Percentiles rank a stretch among this genome's conserved stretches.
These are phyloP conservation scores for Botryotinia convoluta DNA, from an alignment of 2,329 filamentous ascomycete genomes.

Conservation along the genomic window DNA sequence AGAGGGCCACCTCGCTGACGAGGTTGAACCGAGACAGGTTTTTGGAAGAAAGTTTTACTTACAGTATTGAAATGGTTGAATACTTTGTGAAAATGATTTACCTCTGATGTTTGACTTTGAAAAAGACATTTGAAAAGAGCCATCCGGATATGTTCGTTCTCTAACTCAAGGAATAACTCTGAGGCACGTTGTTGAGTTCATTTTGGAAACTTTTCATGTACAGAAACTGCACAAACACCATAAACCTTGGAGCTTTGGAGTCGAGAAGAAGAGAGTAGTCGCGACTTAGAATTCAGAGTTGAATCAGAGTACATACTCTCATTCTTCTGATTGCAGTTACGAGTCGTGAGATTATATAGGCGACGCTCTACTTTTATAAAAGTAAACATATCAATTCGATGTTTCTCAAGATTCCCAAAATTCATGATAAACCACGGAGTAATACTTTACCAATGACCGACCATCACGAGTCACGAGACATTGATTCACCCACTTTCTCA, in stretches of 20 bases:
- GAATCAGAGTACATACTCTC: neutral
- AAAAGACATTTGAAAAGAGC: neutral
- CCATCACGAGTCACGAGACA: neutral
- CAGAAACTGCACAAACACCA: neutral
- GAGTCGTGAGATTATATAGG: neutral
- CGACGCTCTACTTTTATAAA: too few species aligned
- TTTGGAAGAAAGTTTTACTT: constrained; percentile 1
- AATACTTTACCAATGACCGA: neutral
- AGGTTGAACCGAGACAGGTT: constrained; percentile 1
- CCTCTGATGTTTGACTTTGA: neutral
- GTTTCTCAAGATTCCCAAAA: neutral
- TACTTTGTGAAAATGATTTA: neutral
- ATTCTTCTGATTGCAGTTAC: neutral
- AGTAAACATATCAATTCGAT: neutral
- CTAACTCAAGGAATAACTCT: neutral
- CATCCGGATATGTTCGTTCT: neutral
- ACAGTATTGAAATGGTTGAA: neutral
- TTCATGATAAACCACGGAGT: neutral
- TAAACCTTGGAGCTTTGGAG: neutral
- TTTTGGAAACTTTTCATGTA: neutral
- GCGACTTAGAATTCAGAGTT: too few species aligned
- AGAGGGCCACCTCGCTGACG: neutral
- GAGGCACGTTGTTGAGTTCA: neutral
- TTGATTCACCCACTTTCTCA: neutral
- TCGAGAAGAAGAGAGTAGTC: neutral